Base-by-base conservation (phyloP, 108 stramenopile genomes). In the Epipyxis sp. region DNA sequence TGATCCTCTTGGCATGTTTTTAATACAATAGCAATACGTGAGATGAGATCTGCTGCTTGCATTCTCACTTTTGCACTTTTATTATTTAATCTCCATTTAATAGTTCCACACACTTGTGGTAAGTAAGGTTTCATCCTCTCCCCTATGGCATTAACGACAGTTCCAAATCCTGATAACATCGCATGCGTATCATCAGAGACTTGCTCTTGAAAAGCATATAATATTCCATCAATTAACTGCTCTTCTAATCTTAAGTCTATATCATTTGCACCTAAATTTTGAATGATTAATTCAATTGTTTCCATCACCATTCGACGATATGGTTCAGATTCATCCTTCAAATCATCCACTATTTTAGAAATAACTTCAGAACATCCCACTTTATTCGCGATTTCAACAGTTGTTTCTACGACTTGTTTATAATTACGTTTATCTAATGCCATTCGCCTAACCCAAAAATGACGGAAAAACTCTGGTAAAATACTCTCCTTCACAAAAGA, bases 281-380 rank as follows among this genome's bases (percentile, higher is more conserved):
- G 88, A 27, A 99, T 76, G 13, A 97, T 92, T 80, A 92, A 90
- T 69, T 94, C 90, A 42, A 97, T 81, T 1, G 95, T 94, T 81
- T 97, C 96, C 95, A 99, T 99, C 20, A 98, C 98, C 98, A 99
- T 98, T 59, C 95, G 87, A 54, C 98, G 91, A 79, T 98, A 98
- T 0, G 97, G 95, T 82, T 99, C 98, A 1, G 91, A 93, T 77
- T 98, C 97, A 85, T 99, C 98, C 87, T 98, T 99, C 50, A 99
- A 91, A 81, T 97, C 98, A 77, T 97, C 98, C 0, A 98, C 96
- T 76, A 99, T 95, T 59, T 96, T 92, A 29, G 79, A 79, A 41
- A 99, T 76, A 44, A 99, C 92, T 40, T 97, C 96, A 1, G 94
- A 93, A 76, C 90, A 93, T 20, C 97, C 98, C 58, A 98, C 95